phyloP scores from a whole-genome alignment of 176 grass and related monocot species.

The Panicum miliaceum region DNA sequence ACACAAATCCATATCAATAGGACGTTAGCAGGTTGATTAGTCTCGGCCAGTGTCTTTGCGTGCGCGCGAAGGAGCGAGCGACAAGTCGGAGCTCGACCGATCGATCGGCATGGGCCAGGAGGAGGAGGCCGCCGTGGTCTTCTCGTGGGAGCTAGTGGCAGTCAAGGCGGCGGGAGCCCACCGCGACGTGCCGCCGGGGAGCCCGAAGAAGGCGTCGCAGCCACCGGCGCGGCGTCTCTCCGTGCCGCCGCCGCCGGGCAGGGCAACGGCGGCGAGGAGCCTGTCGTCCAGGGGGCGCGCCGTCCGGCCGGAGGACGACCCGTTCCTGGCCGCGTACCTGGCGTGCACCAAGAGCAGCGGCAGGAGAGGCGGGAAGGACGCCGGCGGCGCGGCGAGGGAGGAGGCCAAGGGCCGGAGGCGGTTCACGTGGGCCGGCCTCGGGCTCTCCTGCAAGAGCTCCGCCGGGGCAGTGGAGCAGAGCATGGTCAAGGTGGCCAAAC shows the following conservation, averaged over 20 bases:
- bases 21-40: not conserved
- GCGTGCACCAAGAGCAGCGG: constrained; percentile 75
- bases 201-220: constrained; percentile 40
- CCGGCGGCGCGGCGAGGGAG: not conserved
- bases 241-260: not conserved
- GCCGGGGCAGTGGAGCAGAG: constrained; percentile 45
- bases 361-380: not conserved
- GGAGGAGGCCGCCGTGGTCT: constrained; percentile 40
- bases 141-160: constrained; percentile 64
- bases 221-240: constrained; percentile 41
- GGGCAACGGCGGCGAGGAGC: not conserved
- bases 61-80: not conserved
- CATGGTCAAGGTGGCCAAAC: constrained; percentile 54
- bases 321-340: constrained; percentile 81
- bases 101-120: constrained; percentile 41
- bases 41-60: not conserved
- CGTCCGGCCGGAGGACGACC: constrained; percentile 69
- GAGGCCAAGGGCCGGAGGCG: not conserved
- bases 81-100: not conserved
- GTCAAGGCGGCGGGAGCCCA: not conserved
- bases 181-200: not conserved
- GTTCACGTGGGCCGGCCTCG: constrained; percentile 36
- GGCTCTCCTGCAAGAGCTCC: constrained; percentile 59
- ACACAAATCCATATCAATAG: not conserved
- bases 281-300: not conserved